Evolutionary conservation across 441 rosid genomes (phyloP).

Genomic region (Francoa sonchifolia): DNA sequence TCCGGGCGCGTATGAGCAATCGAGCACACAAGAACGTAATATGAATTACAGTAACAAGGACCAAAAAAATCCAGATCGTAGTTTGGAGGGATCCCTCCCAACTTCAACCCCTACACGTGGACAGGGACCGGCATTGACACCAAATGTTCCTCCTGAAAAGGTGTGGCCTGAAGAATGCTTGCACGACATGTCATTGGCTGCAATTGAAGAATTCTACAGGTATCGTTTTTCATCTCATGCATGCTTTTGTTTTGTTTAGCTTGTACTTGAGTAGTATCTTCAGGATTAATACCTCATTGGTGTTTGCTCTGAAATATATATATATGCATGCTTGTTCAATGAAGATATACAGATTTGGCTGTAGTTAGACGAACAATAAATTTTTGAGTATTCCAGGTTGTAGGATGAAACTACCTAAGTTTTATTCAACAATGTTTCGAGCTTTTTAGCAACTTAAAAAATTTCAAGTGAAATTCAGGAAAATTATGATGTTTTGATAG

Average conservation of each 20-base stretch:
- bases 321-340: no score
- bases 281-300: no score
- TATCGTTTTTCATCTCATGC: slow-evolving; percentile 18
- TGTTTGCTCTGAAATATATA: no score
- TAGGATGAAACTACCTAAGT: no score
- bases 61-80: slow-evolving; percentile 25
- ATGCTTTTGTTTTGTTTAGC: slow-evolving; percentile 4
- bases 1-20: slow-evolving; percentile 36
- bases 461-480: no score
- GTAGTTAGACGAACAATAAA: no score
- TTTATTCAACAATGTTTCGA: no score
- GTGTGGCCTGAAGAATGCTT: slow-evolving; percentile 48
- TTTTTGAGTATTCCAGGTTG: no score
- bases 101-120: slow-evolving; percentile 33
- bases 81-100: slow-evolving; percentile 47
- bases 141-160: slow-evolving; percentile 38
- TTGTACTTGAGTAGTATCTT: no score
- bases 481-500: no score
- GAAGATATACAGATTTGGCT: no score
- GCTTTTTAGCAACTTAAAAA: no score
- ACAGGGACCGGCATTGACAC: slow-evolving; percentile 26
- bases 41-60: slow-evolving; percentile 44
- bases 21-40: slow-evolving; percentile 41
- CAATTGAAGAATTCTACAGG: slow-evolving; percentile 93
- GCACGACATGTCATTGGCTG: slow-evolving; percentile 47